Conservation (phyloP, 2,329 filamentous ascomycete genomes). For the Botrytis cinerea region DNA sequence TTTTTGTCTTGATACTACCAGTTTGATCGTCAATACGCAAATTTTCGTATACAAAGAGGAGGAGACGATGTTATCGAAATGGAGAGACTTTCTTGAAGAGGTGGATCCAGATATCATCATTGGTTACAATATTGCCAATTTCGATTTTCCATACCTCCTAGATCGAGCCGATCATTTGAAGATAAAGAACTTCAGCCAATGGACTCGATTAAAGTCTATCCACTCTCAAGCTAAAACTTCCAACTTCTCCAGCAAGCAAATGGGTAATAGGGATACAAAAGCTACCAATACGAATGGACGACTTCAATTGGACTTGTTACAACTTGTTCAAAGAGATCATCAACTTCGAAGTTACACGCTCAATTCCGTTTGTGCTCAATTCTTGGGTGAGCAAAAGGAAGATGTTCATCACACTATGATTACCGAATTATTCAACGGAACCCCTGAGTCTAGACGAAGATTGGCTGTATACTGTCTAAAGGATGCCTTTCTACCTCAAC, state of each 20-base stretch:
- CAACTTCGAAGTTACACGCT: slow-evolving; percentile 95
- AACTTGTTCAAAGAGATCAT: slow-evolving; percentile 90
- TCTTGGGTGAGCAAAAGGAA: slow-evolving; percentile 95
- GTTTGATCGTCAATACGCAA: slow-evolving; percentile 91
- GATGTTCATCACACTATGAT: slow-evolving; percentile 99
- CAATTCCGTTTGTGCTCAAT: slow-evolving; percentile 94
- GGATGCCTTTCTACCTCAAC: slow-evolving; percentile 91
- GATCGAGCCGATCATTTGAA: slow-evolving; percentile 86
- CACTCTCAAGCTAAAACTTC: slow-evolving; percentile 73
- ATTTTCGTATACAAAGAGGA: slow-evolving; percentile 82
- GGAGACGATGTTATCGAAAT: slow-evolving; percentile 85
- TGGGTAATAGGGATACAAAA: slow-evolving; percentile 95
- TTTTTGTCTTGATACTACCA: slow-evolving; percentile 91
- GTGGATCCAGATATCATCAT: slow-evolving; percentile 97
- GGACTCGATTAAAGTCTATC: slow-evolving; percentile 74
- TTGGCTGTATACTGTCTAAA: slow-evolving; percentile 96
- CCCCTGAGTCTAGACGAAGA: slow-evolving; percentile 85
- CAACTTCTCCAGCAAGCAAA: slow-evolving; percentile 96
- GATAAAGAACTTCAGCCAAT: slow-evolving; percentile 77
- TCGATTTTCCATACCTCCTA: slow-evolving; percentile 95
- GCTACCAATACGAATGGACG: slow-evolving; percentile 92
- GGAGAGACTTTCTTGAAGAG: slow-evolving; percentile 85
- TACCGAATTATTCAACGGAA: slow-evolving; percentile 95
- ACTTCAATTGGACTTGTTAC: slow-evolving; percentile 89
- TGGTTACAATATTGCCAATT: slow-evolving; percentile 98